Evolutionary conservation across 495 filamentous ascomycete genomes (phyloP).

Genomic region (Paragyromitra xinjiangensis): DNA sequence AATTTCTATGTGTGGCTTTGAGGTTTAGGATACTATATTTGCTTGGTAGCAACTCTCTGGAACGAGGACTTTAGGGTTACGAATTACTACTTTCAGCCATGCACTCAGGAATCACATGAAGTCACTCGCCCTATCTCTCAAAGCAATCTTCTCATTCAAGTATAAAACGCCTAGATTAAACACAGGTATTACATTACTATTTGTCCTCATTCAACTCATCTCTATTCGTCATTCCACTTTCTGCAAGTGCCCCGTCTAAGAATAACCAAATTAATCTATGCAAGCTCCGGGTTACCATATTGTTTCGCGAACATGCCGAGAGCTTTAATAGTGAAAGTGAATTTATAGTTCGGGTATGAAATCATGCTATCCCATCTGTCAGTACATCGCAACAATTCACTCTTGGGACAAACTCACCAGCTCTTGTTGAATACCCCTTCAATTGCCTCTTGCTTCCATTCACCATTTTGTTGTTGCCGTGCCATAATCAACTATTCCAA

Average conservation of each 20-base stretch:
- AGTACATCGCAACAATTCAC: background rate
- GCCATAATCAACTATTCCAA: conserved; percentile 72
- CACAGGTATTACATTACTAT: background rate
- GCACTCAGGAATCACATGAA: no score
- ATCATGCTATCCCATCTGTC: conserved; percentile 74
- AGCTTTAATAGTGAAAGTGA: conserved; percentile 92
- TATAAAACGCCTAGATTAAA: no score
- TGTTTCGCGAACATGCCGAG: conserved; percentile 83
- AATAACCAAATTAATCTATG: background rate
- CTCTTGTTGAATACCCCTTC: conserved; percentile 99
- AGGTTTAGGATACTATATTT: no score
- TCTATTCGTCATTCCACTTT: background rate
- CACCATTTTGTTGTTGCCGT: conserved; percentile 84
- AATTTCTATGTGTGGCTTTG: no score
- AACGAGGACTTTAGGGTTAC: no score
- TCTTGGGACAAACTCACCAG: conserved; percentile 67
- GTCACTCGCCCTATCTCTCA: no score
- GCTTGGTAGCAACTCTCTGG: no score
- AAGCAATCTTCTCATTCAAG: background rate
- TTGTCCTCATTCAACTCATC: background rate
- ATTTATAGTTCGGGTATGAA: conserved; percentile 99
- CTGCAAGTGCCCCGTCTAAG: background rate
- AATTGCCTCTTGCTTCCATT: conserved; percentile 94
- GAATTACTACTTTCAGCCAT: no score
- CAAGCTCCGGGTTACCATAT: conserved; percentile 67